A percentile compares a stretch with the other conserved stretches of the same genome.
Conservation (phyloP, 2,329 filamentous ascomycete species). For the Cyphellophora europaea region DNA sequence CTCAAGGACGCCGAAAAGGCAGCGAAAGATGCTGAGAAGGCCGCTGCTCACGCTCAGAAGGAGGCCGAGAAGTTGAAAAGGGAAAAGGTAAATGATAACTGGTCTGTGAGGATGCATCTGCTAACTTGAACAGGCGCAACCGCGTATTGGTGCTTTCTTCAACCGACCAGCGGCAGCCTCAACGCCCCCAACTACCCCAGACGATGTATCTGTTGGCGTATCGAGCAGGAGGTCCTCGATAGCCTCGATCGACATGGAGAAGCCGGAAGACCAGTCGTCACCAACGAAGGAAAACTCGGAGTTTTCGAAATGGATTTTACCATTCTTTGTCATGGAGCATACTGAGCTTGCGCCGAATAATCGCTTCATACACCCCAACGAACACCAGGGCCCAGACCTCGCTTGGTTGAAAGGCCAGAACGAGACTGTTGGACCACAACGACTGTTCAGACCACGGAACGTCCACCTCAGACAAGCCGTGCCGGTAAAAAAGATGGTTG, state of each 20-base stretch:
- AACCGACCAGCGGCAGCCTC: conserved; percentile 26
- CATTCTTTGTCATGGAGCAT: conserved; percentile 69
- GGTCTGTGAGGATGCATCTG: conserved; percentile 19
- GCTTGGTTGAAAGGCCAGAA: not conserved
- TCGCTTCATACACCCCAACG: conserved; percentile 11
- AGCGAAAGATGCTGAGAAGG: conserved; percentile 28
- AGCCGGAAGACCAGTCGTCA: conserved; percentile 22
- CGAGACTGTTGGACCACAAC: not conserved
- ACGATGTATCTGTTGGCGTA: conserved; percentile 12
- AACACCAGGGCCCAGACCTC: not conserved
- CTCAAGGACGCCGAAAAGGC: conserved; percentile 28
- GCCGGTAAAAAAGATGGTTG: conserved; percentile 52
- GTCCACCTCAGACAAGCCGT: conserved; percentile 21
- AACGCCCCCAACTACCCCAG: conserved; percentile 16
- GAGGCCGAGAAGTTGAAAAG: conserved; percentile 33
- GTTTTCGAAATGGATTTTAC: conserved; percentile 65
- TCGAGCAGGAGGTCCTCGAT: conserved; percentile 19
- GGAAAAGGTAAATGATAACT: conserved; percentile 28
- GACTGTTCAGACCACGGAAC: not conserved
- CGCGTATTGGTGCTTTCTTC: conserved; percentile 42
- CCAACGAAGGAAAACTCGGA: conserved; percentile 28
- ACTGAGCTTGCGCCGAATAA: conserved; percentile 57
- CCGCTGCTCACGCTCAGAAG: conserved; percentile 22
- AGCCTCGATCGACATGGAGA: conserved; percentile 13
- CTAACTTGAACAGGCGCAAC: conserved; percentile 34